Evolutionary conservation across 176 grass and related monocot genomes (phyloP).

Genomic region (Calamus simplicifolius): DNA sequence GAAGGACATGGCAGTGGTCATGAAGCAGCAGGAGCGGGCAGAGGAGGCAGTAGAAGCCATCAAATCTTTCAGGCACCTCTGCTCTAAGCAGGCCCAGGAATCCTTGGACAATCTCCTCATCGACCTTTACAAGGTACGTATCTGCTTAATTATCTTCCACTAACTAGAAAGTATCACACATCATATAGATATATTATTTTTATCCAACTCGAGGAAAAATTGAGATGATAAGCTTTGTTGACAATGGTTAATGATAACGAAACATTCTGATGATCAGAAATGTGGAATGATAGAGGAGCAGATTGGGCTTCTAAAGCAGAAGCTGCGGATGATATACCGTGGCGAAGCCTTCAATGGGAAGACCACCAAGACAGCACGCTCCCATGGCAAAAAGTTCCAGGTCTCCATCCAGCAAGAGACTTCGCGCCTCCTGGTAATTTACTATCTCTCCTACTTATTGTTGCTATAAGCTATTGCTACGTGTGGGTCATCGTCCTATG

Average conservation of each 20-base stretch:
- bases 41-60: slow-evolving; percentile 65
- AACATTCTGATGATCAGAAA: slow-evolving; percentile 20
- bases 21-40: slow-evolving; percentile 68
- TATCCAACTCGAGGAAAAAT: too few species aligned
- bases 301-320: slow-evolving; percentile 77
- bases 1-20: slow-evolving; percentile 90
- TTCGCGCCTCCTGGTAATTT: slow-evolving; percentile 48
- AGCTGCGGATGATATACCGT: slow-evolving; percentile 68
- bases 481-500: background rate
- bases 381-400: slow-evolving; percentile 78
- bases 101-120: slow-evolving; percentile 81
- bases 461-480: background rate
- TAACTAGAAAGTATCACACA: too few species aligned
- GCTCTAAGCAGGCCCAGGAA: slow-evolving; percentile 64
- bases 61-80: slow-evolving; percentile 57
- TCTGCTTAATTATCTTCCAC: too few species aligned
- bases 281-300: slow-evolving; percentile 69
- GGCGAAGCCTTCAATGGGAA: slow-evolving; percentile 68
- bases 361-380: slow-evolving; percentile 54
- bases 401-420: slow-evolving; percentile 83
- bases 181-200: too few species aligned
- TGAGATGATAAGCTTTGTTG: too few species aligned
- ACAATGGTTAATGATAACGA: slow-evolving; percentile 1
- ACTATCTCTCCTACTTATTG: background rate
- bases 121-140: slow-evolving; percentile 52